Percentiles rank a stretch among this genome's conserved stretches.
phyloP scores from a whole-genome alignment of 495 filamentous ascomycete species.

The Venustampulla echinocandica region DNA sequence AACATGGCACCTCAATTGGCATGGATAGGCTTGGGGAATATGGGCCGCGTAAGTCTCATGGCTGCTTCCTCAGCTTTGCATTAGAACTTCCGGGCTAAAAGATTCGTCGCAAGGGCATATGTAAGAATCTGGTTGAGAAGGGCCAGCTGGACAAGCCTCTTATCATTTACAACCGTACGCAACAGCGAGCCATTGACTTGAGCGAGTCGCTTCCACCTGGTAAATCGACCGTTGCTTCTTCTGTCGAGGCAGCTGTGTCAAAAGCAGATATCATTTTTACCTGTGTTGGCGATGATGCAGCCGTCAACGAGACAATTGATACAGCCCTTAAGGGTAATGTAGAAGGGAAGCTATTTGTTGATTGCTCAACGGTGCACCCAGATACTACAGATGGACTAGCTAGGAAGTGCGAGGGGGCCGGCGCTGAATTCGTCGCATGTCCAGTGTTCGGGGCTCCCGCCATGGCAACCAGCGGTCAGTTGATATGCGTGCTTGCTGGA shows the following conservation, averaged over 20 bases:
- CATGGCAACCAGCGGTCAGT: constrained; percentile 64
- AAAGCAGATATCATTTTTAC: constrained; percentile 73
- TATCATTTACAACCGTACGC: constrained; percentile 73
- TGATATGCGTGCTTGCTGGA: constrained; percentile 73
- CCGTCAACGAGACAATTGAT: constrained; percentile 51
- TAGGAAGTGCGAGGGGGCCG: constrained; percentile 42
- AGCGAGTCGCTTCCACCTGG: constrained; percentile 42
- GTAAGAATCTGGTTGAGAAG: constrained; percentile 72
- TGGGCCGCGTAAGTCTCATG: constrained; percentile 62
- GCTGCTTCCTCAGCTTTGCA: background rate
- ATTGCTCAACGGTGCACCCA: constrained; percentile 84
- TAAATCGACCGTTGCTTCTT: constrained; percentile 52
- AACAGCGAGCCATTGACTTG: constrained; percentile 47
- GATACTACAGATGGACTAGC: constrained; percentile 63
- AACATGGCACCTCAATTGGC: constrained; percentile 56
- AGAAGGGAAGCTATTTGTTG: constrained; percentile 65
- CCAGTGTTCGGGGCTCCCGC: constrained; percentile 79
- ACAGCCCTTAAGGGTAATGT: constrained; percentile 45
- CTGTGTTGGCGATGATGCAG: constrained; percentile 72
- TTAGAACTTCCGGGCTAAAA: background rate
- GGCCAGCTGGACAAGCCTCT: constrained; percentile 60
- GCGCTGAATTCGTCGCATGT: constrained; percentile 67
- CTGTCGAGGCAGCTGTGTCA: constrained; percentile 55
- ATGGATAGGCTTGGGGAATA: constrained; percentile 88
- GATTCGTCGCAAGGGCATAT: constrained; percentile 60